phyloP scores from a whole-genome alignment of 768 basidiomycete genomes.

The Mycena crocata region DNA sequence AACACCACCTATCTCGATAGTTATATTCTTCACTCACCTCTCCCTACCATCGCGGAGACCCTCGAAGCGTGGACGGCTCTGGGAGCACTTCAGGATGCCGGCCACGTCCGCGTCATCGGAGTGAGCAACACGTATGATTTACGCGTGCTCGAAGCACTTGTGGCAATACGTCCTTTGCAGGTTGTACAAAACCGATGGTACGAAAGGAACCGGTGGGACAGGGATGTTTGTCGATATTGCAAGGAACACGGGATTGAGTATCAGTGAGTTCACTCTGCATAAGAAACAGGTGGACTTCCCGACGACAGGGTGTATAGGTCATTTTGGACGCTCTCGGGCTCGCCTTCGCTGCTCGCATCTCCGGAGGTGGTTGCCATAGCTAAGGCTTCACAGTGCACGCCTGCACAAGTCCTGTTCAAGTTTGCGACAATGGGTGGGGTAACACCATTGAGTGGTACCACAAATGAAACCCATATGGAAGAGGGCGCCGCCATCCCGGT shows the following conservation, averaged over 20 bases:
- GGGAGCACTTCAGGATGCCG: constrained; percentile 70
- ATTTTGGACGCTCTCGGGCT: constrained; percentile 90
- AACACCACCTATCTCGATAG: constrained; percentile 81
- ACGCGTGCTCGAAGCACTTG: constrained; percentile 61
- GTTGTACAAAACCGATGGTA: constrained; percentile 91
- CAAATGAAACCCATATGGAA: constrained; percentile 71
- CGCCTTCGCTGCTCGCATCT: constrained; percentile 69
- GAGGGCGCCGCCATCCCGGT: constrained; percentile 63
- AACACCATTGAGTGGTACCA: constrained; percentile 83
- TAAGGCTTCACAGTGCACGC: constrained; percentile 60
- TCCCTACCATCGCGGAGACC: constrained; percentile 67
- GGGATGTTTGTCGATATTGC: constrained; percentile 73
- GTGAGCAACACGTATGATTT: constrained; percentile 85
- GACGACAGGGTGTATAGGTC: constrained; percentile 62
- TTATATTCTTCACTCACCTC: constrained; percentile 83
- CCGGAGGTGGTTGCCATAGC: constrained; percentile 59
- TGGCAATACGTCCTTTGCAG: constrained; percentile 66
- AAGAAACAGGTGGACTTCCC: neutral
- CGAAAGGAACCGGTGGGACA: constrained; percentile 83
- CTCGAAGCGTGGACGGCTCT: constrained; percentile 78
- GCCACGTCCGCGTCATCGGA: constrained; percentile 73
- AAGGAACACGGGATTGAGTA: constrained; percentile 72
- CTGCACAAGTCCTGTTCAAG: constrained; percentile 75
- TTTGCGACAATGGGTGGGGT: constrained; percentile 75
- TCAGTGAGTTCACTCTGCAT: constrained; percentile 61